Conservation (phyloP, 202 grass and related monocot species). For the Schoenoplectus triqueter region DNA sequence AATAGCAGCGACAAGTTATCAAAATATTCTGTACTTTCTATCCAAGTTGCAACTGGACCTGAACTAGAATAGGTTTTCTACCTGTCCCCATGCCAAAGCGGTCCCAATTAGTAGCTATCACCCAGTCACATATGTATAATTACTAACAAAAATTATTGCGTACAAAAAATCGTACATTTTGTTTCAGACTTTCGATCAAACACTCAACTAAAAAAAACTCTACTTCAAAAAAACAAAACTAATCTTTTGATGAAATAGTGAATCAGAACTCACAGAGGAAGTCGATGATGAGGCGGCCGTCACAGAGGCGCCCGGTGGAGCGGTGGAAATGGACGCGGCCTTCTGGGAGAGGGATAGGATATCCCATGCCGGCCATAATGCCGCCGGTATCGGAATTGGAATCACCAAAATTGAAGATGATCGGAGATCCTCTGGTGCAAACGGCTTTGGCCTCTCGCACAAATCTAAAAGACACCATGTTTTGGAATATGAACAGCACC, state of each 20-base stretch:
- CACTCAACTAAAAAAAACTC: background rate
- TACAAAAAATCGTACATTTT: background rate
- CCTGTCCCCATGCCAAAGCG: background rate
- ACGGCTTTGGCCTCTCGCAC: constrained; percentile 8
- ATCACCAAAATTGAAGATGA: constrained; percentile 82
- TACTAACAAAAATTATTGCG: background rate
- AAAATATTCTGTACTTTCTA: constrained; percentile 1
- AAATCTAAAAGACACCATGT: constrained; percentile 39
- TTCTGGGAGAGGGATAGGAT: constrained; percentile 57
- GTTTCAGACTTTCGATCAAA: background rate
- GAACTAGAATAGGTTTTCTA: constrained; percentile 10
- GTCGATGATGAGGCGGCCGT: constrained; percentile 87
- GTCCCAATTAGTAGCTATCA: constrained; percentile 25
- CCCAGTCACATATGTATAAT: background rate
- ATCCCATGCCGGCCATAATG: constrained; percentile 52
- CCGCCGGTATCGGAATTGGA: constrained; percentile 93
- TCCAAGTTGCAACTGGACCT: constrained; percentile 7
- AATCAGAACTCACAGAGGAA: constrained; percentile 67
- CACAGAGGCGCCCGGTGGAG: constrained; percentile 71
- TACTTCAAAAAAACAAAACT: background rate
- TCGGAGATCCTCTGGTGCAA: constrained; percentile 32
- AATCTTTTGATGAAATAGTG: background rate
- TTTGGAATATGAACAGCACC: constrained; percentile 32
- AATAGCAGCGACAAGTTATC: constrained; percentile 5
- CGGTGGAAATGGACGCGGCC: constrained; percentile 70